Conservation (phyloP, 2,329 filamentous ascomycete genomes). For the Cladorrhinum sp. region DNA sequence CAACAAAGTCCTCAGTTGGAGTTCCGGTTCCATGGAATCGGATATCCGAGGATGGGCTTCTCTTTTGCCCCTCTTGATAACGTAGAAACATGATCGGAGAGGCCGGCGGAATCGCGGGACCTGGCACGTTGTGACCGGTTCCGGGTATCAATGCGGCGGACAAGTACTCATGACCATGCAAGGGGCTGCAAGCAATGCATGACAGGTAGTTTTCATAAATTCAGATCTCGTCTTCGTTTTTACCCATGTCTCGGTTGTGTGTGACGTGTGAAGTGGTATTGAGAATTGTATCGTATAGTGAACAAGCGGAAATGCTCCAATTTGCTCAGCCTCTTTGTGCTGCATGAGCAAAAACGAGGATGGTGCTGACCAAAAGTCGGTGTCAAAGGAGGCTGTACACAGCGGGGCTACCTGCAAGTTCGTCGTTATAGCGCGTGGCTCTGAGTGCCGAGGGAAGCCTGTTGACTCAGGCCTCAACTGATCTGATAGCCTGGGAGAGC, state of each 20-base stretch:
- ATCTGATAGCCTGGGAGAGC: background rate
- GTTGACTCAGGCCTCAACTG: constrained; percentile 1
- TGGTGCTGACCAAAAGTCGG: constrained; percentile 11
- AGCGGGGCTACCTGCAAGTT: constrained; percentile 11
- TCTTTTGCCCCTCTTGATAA: background rate
- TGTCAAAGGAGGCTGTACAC: constrained; percentile 22
- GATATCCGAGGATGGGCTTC: background rate
- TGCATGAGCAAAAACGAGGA: constrained; percentile 2
- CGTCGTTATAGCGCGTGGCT: background rate
- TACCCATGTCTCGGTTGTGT: background rate
- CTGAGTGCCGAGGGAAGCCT: background rate
- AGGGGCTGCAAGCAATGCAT: constrained; percentile 15
- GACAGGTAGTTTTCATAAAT: constrained; percentile 26
- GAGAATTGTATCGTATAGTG: constrained; percentile 4
- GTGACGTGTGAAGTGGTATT: too few relatives aligned
- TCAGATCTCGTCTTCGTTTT: constrained; percentile 23
- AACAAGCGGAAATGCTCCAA: background rate
- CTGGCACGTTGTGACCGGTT: constrained; percentile 5
- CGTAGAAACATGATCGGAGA: constrained; percentile 1
- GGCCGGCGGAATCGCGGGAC: constrained; percentile 1
- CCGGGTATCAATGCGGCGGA: constrained; percentile 1
- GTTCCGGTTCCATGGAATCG: background rate
- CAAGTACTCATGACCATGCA: constrained; percentile 11
- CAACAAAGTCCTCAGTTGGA: background rate
- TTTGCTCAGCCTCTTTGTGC: constrained; percentile 17